These are phyloP conservation scores for Huiozyma naganishii DNA, from an alignment of 805 yeast species.

Conservation along the genomic window DNA sequence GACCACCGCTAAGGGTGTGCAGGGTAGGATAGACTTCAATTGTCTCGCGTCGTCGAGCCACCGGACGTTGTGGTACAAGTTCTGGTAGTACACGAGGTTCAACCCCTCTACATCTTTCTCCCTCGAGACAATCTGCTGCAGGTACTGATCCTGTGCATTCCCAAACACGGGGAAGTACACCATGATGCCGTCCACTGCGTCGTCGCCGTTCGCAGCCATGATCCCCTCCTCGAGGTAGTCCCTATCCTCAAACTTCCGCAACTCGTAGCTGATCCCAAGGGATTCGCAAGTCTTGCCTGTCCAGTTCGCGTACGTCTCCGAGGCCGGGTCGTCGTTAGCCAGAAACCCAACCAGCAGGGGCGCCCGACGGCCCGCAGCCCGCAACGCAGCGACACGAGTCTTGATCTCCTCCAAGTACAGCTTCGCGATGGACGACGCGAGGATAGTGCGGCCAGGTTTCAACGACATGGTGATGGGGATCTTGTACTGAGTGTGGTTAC, in stretches of 20 bases:
- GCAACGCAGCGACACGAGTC: slow-evolving; percentile 41
- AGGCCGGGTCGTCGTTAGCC: slow-evolving; percentile 93
- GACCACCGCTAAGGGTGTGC: slow-evolving; percentile 92
- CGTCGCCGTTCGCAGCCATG: slow-evolving; percentile 71
- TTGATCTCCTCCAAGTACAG: slow-evolving; percentile 64
- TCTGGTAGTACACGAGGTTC: slow-evolving; percentile 81
- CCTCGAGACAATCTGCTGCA: slow-evolving; percentile 84
- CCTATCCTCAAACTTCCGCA: slow-evolving; percentile 55
- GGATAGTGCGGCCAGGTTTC: slow-evolving; percentile 60
- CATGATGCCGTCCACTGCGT: slow-evolving; percentile 79
- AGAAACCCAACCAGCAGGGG: slow-evolving; percentile 85
- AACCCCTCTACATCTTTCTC: slow-evolving; percentile 96
- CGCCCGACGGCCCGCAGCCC: slow-evolving; percentile 27
- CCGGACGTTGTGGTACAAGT: slow-evolving; percentile 88
- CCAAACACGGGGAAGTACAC: slow-evolving; percentile 97
- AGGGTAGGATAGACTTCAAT: slow-evolving; percentile 82
- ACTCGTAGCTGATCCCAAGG: slow-evolving; percentile 76
- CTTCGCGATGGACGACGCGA: slow-evolving; percentile 84
- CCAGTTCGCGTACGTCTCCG: slow-evolving; percentile 91
- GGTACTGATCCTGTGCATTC: slow-evolving; percentile 85
- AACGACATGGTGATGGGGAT: neutral
- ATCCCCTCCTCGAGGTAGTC: slow-evolving; percentile 80
- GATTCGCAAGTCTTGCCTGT: slow-evolving; percentile 83
- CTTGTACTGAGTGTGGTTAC: neutral
- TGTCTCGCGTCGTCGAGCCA: slow-evolving; percentile 60